Conservation (phyloP, 228 moss, liverwort and hornwort species). For the Sphagnum magellanicum region DNA sequence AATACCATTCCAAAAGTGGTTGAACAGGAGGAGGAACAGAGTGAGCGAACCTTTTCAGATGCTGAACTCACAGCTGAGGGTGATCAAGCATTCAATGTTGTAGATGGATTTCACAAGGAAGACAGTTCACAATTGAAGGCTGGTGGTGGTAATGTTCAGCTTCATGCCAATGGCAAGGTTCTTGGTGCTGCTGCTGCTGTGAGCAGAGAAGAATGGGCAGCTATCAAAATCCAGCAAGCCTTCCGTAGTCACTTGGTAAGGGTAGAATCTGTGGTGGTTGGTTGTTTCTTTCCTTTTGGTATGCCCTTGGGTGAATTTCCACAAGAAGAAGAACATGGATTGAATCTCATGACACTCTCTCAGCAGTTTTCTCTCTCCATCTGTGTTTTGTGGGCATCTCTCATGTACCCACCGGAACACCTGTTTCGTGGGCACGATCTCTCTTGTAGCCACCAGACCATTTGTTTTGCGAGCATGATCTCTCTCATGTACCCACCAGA, state of each 20-base stretch:
- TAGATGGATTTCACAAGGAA: conserved; percentile 16
- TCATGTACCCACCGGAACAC: no score
- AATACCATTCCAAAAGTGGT: conserved; percentile 30
- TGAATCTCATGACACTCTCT: no score
- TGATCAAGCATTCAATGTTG: no score
- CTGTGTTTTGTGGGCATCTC: no score
- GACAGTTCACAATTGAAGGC: conserved; percentile 19
- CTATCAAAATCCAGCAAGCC: conserved; percentile 61
- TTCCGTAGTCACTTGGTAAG: conserved; percentile 70
- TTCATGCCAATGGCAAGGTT: no score
- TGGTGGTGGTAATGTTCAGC: no score
- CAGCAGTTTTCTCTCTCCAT: no score
- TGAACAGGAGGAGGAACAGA: conserved; percentile 10
- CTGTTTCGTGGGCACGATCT: background rate
- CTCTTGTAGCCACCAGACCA: background rate
- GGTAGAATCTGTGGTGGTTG: background rate
- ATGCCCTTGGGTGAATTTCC: background rate
- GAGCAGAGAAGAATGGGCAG: conserved; percentile 78
- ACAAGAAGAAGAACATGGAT: background rate
- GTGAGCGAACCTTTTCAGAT: conserved; percentile 16
- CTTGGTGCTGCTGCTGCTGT: conserved; percentile 8
- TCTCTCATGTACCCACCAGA: no score
- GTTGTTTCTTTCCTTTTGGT: no score
- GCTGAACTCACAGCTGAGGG: no score
- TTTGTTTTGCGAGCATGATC: no score